These are phyloP conservation scores for Hydrangea macrophylla DNA, from an alignment of 148 eudicot genomes.

Conservation along the genomic window DNA sequence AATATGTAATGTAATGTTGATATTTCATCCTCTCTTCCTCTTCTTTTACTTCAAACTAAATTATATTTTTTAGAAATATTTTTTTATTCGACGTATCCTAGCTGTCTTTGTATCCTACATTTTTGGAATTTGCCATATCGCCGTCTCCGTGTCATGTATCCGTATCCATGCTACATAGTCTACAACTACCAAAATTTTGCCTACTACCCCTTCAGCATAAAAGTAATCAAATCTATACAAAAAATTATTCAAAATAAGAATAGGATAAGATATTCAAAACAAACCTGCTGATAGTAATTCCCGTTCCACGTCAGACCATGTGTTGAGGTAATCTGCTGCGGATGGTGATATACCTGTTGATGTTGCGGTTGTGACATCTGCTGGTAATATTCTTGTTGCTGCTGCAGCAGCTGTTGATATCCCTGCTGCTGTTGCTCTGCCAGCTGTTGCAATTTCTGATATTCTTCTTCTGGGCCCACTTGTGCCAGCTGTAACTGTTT, in stretches of 20 bases:
- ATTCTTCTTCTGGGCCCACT: not conserved
- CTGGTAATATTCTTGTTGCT: slow-evolving; percentile 24
- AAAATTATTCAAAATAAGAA: not conserved
- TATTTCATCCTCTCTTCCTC: too few species aligned
- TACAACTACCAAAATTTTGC: too few species aligned
- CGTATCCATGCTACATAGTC: not conserved
- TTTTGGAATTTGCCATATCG: too few species aligned
- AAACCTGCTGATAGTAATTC: slow-evolving; percentile 35
- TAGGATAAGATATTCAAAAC: not conserved
- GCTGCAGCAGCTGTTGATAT: slow-evolving; percentile 21
- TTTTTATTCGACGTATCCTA: too few species aligned
- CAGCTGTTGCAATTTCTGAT: not conserved
- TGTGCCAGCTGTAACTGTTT: not conserved
- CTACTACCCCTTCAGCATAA: not conserved
- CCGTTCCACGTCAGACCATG: slow-evolving; percentile 16
- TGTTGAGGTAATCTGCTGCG: slow-evolving; percentile 21
- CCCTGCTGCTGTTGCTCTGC: slow-evolving; percentile 6
- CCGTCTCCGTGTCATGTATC: too few species aligned
- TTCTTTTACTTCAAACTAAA: too few species aligned
- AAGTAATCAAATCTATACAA: not conserved
- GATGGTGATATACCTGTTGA: slow-evolving; percentile 24
- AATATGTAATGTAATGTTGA: too few species aligned
- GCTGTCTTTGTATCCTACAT: too few species aligned
- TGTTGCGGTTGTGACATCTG: slow-evolving; percentile 16
- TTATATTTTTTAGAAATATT: too few species aligned